Evolutionary conservation across 2,329 filamentous ascomycete species (phyloP).

Genomic region (Aplosporella prunicola): DNA sequence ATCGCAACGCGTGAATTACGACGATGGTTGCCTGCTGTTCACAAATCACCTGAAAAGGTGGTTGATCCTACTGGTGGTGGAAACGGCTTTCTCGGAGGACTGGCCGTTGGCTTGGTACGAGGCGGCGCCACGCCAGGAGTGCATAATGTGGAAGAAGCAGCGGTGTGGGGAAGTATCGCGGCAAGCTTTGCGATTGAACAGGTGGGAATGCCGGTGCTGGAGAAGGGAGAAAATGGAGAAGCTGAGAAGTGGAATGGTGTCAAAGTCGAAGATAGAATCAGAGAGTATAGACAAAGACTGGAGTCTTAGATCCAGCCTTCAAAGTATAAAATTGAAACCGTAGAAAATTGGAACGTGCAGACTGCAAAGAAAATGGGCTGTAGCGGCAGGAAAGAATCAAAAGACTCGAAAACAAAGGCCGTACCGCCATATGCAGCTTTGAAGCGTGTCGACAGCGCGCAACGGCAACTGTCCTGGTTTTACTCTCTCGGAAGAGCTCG

Average conservation of each 20-base stretch:
- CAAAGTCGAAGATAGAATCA: conserved; percentile 33
- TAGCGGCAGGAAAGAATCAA: too few species aligned
- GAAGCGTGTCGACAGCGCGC: too few species aligned
- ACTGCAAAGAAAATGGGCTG: too few species aligned
- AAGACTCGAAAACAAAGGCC: too few species aligned
- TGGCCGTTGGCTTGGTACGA: conserved; percentile 47
- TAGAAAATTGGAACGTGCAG: too few species aligned
- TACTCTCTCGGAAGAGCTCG: too few species aligned
- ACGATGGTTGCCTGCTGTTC: conserved; percentile 72
- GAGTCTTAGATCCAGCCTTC: conserved; percentile 30
- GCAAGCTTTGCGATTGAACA: conserved; percentile 95
- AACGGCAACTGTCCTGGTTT: too few species aligned
- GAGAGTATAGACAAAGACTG: conserved; percentile 32
- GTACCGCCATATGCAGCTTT: too few species aligned
- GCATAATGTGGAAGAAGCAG: conserved; percentile 55
- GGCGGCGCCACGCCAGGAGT: conserved; percentile 37
- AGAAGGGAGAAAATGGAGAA: conserved; percentile 14
- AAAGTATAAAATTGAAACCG: too few species aligned
- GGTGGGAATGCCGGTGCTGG: conserved; percentile 64
- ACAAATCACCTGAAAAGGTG: conserved; percentile 48
- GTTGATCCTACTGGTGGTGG: conserved; percentile 92
- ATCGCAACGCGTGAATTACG: conserved; percentile 29
- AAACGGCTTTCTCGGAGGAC: conserved; percentile 70
- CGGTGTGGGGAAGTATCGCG: conserved; percentile 68
- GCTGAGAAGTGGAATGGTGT: conserved; percentile 42